Base-by-base conservation (phyloP, 768 basidiomycete genomes). In the Amanita thiersii region DNA sequence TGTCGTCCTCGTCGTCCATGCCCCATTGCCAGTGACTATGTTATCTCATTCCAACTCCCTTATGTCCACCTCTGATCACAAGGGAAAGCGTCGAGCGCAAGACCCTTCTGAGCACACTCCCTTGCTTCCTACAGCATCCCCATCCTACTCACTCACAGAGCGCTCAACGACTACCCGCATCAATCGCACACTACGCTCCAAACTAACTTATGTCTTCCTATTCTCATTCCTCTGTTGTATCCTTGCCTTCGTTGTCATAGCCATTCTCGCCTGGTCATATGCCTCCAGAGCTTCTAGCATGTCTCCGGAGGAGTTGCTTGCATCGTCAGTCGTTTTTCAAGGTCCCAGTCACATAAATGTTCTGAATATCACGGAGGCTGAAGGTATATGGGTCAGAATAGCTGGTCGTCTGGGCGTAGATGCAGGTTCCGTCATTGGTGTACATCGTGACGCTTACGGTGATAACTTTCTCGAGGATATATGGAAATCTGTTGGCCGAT, bases 401-500 rank as follows among this genome's bases (percentile, higher is more conserved):
- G 60, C 72, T 12, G 79, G 69, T 3, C 63, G 69, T 36, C 53
- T 83, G 11, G 86, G 86, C 0, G 46, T 88, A n/a, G 76, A 87
- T 53, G 83, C 79, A 5, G 82, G 80, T 1, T 55, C 65, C 6
- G 61, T 77, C 14, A 61, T 83, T 10, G 80, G 74, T 1, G 69
- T 83, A 9, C 73, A 74, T 40, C 60, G 61, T 8, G 60, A 63
- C 20, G 50, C 58, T 6, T 60, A 66, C 5, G 69, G 45, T 14
- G 65, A 84, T 42, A 63, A 64, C 21, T 28, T 75, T 4, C 45
- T 77, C 34, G 47, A 53, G n/a, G 59, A 58, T 33, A 44, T 76
- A 21, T 82, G 79, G 79, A 86, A 81, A 58, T 63, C 71, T 1
- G 44, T 86, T 12, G 86, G 84, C 2, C 68, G 81, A 24, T 79